phyloP scores from a whole-genome alignment of 2,329 filamentous ascomycete species.

The Rachicladosporium sp. region DNA sequence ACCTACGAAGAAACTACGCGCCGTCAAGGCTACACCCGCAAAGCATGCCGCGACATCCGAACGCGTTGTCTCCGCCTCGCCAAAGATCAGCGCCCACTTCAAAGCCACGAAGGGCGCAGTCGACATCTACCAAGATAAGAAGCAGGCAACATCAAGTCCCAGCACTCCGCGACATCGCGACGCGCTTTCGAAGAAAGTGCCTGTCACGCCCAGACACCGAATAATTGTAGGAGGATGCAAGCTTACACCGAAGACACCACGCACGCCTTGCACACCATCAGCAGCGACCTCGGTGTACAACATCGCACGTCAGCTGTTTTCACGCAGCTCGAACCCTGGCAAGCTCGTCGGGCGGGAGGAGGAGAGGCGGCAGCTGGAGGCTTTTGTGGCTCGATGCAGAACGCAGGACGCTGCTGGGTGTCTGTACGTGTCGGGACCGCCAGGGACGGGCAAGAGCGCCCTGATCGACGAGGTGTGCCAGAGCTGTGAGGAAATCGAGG shows the following conservation, averaged over 20 bases:
- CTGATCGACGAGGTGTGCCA: conserved; percentile 65
- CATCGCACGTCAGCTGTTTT: conserved; percentile 74
- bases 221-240: conserved; percentile 31
- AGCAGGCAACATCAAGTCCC: conserved; percentile 37
- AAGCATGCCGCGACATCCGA: conserved; percentile 36
- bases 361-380: conserved; percentile 51
- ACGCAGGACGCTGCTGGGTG: conserved; percentile 58
- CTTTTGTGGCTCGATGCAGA: conserved; percentile 56
- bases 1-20: conserved; percentile 24
- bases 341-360: conserved; percentile 66
- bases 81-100: conserved; percentile 35
- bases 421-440: conserved; percentile 88
- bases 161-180: conserved; percentile 69
- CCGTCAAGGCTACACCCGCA: conserved; percentile 28
- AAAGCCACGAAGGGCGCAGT: conserved; percentile 27
- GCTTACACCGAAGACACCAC: conserved; percentile 58
- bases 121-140: conserved; percentile 27
- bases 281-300: conserved; percentile 69
- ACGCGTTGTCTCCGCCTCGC: conserved; percentile 31
- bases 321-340: conserved; percentile 61
- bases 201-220: conserved; percentile 71
- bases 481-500: conserved; percentile 38
- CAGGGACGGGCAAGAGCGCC: conserved; percentile 93
- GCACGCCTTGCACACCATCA: conserved; percentile 50
- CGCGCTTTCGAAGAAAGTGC: conserved; percentile 55